A percentile compares a stretch with the other conserved stretches of the same genome.
Conservation (phyloP, 1,284 basidiomycete species). For the Ceratobasidium sp. region DNA sequence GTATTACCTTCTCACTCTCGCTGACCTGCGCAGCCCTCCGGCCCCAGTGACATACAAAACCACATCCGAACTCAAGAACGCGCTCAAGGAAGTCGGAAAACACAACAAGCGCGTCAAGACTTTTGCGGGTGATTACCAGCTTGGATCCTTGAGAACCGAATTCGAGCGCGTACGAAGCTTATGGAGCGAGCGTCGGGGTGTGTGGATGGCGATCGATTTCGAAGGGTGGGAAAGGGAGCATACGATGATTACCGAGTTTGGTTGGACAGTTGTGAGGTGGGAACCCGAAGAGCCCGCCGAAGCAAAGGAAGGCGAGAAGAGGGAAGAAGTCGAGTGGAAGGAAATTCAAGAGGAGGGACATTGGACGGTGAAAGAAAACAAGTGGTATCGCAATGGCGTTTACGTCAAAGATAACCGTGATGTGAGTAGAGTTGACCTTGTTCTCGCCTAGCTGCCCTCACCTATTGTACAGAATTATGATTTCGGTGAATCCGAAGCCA, state of each 20-base stretch:
- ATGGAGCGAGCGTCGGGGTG: slow-evolving; percentile 65
- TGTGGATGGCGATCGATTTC: slow-evolving; percentile 78
- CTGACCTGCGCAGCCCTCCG: slow-evolving; percentile 13
- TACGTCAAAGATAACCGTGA: slow-evolving; percentile 69
- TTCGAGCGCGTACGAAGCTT: slow-evolving; percentile 72
- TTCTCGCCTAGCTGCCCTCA: background rate
- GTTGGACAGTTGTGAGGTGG: slow-evolving; percentile 69
- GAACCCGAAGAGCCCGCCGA: slow-evolving; percentile 51
- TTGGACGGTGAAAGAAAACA: slow-evolving; percentile 68
- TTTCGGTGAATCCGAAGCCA: slow-evolving; percentile 65
- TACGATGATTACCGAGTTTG: slow-evolving; percentile 72
- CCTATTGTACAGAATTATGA: slow-evolving; percentile 59
- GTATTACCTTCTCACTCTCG: slow-evolving; percentile 64
- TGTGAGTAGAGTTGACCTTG: slow-evolving; percentile 53
- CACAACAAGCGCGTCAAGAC: slow-evolving; percentile 75
- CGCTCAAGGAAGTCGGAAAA: slow-evolving; percentile 72
- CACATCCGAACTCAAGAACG: slow-evolving; percentile 60
- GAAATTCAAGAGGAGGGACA: slow-evolving; percentile 54
- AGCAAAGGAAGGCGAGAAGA: slow-evolving; percentile 18
- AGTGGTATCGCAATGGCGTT: slow-evolving; percentile 60
- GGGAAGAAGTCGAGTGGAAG: slow-evolving; percentile 23
- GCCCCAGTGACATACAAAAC: slow-evolving; percentile 64
- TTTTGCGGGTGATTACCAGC: slow-evolving; percentile 52
- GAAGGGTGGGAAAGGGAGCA: slow-evolving; percentile 81
- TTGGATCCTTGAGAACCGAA: slow-evolving; percentile 60